Percentiles rank a stretch among this genome's conserved stretches.
Conservation (phyloP, 2,329 filamentous ascomycete genomes). For the Hymenoscyphus infarciens region DNA sequence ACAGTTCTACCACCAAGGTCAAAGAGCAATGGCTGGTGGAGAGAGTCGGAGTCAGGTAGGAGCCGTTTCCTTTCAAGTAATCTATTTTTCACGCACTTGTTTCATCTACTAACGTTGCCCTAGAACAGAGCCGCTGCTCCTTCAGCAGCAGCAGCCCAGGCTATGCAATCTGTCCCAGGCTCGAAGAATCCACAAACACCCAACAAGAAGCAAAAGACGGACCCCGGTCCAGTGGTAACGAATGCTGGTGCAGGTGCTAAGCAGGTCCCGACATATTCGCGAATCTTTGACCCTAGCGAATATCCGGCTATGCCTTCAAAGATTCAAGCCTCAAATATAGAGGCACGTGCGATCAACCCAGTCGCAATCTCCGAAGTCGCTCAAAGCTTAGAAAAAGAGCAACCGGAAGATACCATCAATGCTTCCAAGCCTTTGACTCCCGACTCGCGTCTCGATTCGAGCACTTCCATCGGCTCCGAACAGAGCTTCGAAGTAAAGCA, state of each 20-base stretch:
- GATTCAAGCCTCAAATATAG: background rate
- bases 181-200: background rate
- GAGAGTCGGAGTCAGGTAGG: background rate
- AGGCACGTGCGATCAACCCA: background rate
- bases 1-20: background rate
- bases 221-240: background rate
- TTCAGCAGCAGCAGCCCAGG: background rate
- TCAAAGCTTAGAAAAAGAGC: background rate
- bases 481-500: background rate
- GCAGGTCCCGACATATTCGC: background rate
- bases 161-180: background rate
- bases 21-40: background rate
- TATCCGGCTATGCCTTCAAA: conserved; percentile 10
- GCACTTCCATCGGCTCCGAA: background rate
- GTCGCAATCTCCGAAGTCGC: background rate
- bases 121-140: background rate
- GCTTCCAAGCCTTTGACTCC: background rate
- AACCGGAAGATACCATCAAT: background rate
- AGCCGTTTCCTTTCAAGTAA: background rate
- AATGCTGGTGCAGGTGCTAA: background rate
- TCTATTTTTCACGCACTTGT: background rate
- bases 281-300: conserved; percentile 7
- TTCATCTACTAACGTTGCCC: background rate
- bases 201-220: background rate
- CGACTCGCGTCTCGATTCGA: background rate